phyloP scores from a whole-genome alignment of 176 grass and related monocot genomes.

The Saccharum spontaneum region DNA sequence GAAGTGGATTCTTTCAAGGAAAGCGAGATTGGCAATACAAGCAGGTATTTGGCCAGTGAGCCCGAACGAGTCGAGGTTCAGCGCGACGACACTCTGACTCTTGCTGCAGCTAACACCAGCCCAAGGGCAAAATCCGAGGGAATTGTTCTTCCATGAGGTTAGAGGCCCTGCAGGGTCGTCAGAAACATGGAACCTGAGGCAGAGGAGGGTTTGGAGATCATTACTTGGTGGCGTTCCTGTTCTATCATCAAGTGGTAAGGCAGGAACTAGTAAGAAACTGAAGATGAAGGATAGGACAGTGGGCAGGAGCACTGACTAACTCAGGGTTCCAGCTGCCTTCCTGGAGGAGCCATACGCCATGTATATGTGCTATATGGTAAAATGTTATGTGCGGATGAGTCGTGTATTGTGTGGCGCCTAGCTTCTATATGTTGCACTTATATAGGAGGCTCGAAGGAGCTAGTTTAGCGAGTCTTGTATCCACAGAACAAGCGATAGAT shows the following conservation, averaged over 20 bases:
- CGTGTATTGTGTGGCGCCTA: no score
- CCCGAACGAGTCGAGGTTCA: constrained; percentile 5
- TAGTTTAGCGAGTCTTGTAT: no score
- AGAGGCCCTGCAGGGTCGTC: background rate
- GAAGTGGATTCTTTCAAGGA: constrained; percentile 30
- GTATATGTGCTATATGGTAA: no score
- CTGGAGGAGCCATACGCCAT: no score
- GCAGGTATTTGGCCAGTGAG: constrained; percentile 42
- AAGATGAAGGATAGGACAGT: background rate
- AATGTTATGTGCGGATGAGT: no score
- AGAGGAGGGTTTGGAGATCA: constrained; percentile 20
- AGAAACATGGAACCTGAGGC: constrained; percentile 21
- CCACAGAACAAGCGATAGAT: no score
- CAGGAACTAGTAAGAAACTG: background rate
- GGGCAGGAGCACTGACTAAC: background rate
- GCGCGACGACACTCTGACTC: constrained; percentile 10
- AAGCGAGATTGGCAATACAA: constrained; percentile 43
- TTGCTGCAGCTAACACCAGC: constrained; percentile 37
- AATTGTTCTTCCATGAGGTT: constrained; percentile 31
- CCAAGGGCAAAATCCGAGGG: constrained; percentile 37
- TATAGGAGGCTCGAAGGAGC: no score
- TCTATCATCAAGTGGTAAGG: background rate
- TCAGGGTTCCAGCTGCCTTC: no score
- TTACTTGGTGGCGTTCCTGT: background rate
- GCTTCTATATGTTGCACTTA: no score